These are phyloP conservation scores for Epichloe sp. DNA, from an alignment of 2,329 filamentous ascomycete species.

Conservation along the genomic window DNA sequence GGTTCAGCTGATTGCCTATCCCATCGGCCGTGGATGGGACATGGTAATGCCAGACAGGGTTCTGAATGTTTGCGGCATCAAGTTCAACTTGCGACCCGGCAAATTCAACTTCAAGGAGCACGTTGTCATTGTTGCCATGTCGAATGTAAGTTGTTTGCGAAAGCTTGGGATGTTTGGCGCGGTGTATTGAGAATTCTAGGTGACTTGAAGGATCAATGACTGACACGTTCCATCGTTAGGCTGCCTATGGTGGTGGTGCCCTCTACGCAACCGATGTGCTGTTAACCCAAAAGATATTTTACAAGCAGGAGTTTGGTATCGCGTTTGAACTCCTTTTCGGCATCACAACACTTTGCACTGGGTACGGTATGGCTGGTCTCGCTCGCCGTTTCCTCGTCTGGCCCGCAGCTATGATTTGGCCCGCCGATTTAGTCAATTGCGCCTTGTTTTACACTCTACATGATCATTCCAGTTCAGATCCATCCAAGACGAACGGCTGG, in stretches of 20 bases:
- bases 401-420: slow-evolving; percentile 47
- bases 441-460: slow-evolving; percentile 37
- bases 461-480: slow-evolving; percentile 32
- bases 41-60: slow-evolving; percentile 38
- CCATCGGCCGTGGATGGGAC: slow-evolving; percentile 42
- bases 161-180: background rate
- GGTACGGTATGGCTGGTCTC: slow-evolving; percentile 43
- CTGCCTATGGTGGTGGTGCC: slow-evolving; percentile 43
- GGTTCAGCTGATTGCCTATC: slow-evolving; percentile 49
- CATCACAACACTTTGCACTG: slow-evolving; percentile 42
- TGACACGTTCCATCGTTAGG: slow-evolving; percentile 18
- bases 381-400: slow-evolving; percentile 39
- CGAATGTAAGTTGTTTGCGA: slow-evolving; percentile 34
- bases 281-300: slow-evolving; percentile 40
- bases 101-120: slow-evolving; percentile 52
- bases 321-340: slow-evolving; percentile 41
- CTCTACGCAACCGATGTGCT: slow-evolving; percentile 42
- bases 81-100: slow-evolving; percentile 42
- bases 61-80: slow-evolving; percentile 37
- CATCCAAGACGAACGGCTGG: slow-evolving; percentile 45
- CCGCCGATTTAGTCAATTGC: slow-evolving; percentile 38
- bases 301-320: slow-evolving; percentile 40
- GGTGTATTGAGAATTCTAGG: background rate
- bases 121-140: slow-evolving; percentile 50
- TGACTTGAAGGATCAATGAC: background rate